A percentile compares a stretch with the other conserved stretches of the same genome.
Evolutionary conservation across 2,329 filamentous ascomycete species (phyloP).

Genomic region (Xenosphaeropsis pyriputrescens): DNA sequence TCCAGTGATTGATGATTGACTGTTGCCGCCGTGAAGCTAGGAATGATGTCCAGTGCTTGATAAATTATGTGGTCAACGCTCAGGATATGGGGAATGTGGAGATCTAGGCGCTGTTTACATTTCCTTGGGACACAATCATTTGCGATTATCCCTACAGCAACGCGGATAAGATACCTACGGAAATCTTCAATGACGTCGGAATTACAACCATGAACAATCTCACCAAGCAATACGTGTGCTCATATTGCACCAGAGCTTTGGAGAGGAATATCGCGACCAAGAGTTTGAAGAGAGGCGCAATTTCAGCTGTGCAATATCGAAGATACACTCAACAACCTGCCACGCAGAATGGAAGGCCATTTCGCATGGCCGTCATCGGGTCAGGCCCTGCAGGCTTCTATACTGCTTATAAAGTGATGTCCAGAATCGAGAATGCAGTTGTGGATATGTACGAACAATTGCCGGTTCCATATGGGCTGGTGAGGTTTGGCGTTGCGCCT

Average conservation of each 20-base stretch:
- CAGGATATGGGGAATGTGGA: too few species aligned
- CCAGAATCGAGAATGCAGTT: constrained; percentile 52
- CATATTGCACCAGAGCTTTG: constrained; percentile 9
- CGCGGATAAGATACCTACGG: neutral
- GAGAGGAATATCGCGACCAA: neutral
- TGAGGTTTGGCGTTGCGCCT: constrained; percentile 90
- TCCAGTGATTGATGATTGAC: too few species aligned
- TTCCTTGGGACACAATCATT: too few species aligned
- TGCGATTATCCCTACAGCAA: too few species aligned
- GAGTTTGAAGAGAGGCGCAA: neutral
- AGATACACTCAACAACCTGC: constrained; percentile 11
- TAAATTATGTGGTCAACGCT: too few species aligned
- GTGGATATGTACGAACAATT: constrained; percentile 96
- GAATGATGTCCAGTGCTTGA: too few species aligned
- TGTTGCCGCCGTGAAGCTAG: too few species aligned
- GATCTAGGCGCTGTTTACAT: too few species aligned
- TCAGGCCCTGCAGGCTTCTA: constrained; percentile 97
- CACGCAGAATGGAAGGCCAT: constrained; percentile 27
- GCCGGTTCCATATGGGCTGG: constrained; percentile 83
- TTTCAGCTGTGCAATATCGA: constrained; percentile 3
- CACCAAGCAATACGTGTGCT: constrained; percentile 13
- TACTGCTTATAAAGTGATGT: constrained; percentile 73
- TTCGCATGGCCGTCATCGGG: constrained; percentile 77
- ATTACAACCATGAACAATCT: constrained; percentile 12
- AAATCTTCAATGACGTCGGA: neutral